Conservation (phyloP, 1,139 yeast genomes). For the Hyphopichia khmerensis region DNA sequence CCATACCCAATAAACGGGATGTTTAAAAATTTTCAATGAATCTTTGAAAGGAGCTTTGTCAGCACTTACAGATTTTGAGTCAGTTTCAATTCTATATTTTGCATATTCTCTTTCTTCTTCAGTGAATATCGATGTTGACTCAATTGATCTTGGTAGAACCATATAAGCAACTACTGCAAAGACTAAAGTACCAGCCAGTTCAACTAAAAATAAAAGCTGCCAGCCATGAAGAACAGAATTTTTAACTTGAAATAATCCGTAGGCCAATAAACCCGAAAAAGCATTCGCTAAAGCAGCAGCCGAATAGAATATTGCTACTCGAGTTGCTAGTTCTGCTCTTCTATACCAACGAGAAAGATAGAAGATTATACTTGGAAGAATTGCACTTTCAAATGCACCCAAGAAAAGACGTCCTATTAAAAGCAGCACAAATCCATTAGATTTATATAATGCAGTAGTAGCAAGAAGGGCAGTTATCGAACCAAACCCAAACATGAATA, state of each 20-base stretch:
- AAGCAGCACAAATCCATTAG: conserved; percentile 16
- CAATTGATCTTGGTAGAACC: conserved; percentile 21
- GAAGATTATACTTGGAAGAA: conserved; percentile 21
- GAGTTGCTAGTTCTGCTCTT: conserved; percentile 18
- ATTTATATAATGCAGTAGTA: conserved; percentile 2
- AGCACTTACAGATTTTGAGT: conserved; percentile 22
- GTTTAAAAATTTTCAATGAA: conserved; percentile 27
- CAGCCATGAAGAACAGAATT: conserved; percentile 17
- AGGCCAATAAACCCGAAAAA: conserved; percentile 18
- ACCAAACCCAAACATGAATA: conserved; percentile 20
- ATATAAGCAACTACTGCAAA: conserved; percentile 18
- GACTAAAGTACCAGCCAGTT: conserved; percentile 18
- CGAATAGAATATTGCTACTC: conserved; percentile 19
- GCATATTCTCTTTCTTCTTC: conserved; percentile 28
- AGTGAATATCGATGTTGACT: conserved; percentile 24
- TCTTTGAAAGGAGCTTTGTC: conserved; percentile 21
- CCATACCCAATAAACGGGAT: conserved; percentile 27
- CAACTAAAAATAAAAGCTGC: conserved; percentile 23
- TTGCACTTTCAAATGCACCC: conserved; percentile 19
- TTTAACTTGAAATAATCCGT: conserved; percentile 25
- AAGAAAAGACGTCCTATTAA: conserved; percentile 20
- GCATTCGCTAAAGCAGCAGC: conserved; percentile 23
- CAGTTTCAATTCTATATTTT: conserved; percentile 22
- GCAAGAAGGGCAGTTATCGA: conserved; percentile 13
- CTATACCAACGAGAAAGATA: conserved; percentile 20